Evolutionary conservation across 1,284 basidiomycete genomes (phyloP), one percentile per base, ranked within the genome.

Genomic region (Melampsora larici-populina): DNA sequence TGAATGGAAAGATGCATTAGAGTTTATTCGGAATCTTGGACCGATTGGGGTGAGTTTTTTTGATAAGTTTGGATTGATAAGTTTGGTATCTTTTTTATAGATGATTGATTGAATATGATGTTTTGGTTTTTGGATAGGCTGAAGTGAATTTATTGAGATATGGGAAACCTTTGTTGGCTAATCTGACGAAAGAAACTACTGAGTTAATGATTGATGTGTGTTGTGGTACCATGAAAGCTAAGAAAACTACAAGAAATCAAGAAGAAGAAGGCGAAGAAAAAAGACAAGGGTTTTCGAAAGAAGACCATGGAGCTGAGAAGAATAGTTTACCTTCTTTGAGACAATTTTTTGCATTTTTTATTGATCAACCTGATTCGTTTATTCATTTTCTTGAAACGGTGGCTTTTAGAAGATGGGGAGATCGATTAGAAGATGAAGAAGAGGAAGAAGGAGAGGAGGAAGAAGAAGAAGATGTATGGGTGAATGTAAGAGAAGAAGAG

Each of bases 271-370:
- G 84, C n/a, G n/a, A n/a, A n/a, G n/a, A n/a, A n/a, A n/a, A n/a
- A n/a, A n/a, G n/a, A n/a, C 83, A 1, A 82, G 86, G 80, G 80
- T 72, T 31, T 21, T n/a, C n/a, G n/a, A n/a, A n/a, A 31, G 11
- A 24, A 48, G 58, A 24, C 13, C 33, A 24, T 7, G 2, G 69
- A 48, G 36, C 78, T 7, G 79, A 82, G 24, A 36, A 49, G 15
- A 85, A 85, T 74, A 88, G 88, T 79, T 87, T 89, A 0, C 92
- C 93, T 0, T 93, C 93, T 0, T 94, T 95, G 0, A 87, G 90
- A 0, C 86, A 91, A 43, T 97, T 94, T 84, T 98, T 98, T 82
- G 90, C 95, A 0, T 93, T 97, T 83, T 99, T 97, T 81, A 90
- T 97, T 58, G 92, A 95, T 81, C 93, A 96, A 81, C 89, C 90